Conservation (phyloP, 2,329 filamentous ascomycete genomes). For the Dothistroma pini region DNA sequence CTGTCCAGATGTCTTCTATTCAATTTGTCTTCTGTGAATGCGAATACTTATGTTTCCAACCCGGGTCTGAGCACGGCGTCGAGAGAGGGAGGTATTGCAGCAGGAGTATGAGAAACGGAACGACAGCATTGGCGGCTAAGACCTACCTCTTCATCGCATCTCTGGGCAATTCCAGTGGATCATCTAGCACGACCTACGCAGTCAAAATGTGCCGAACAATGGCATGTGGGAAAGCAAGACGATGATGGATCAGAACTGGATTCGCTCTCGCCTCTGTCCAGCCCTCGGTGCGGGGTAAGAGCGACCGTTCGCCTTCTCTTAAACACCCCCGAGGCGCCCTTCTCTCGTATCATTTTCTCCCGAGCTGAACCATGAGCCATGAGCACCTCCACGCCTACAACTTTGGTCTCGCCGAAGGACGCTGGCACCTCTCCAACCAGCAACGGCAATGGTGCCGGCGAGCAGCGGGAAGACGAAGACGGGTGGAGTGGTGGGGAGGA, state of each 20-base stretch:
- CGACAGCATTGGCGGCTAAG: background rate
- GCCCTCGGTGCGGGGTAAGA: constrained; percentile 16
- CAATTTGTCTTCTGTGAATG: background rate
- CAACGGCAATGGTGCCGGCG: constrained; percentile 16
- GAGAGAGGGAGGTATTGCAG: background rate
- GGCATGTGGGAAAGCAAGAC: background rate
- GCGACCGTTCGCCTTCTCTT: constrained; percentile 6
- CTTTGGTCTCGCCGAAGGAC: constrained; percentile 19
- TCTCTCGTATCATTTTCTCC: constrained; percentile 13
- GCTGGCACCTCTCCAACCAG: constrained; percentile 19
- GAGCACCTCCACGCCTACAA: constrained; percentile 8
- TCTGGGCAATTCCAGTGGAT: constrained; percentile 3
- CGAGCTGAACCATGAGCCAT: constrained; percentile 15
- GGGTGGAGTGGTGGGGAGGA: constrained; percentile 41
- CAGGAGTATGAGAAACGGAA: background rate
- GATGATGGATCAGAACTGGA: constrained; percentile 2
- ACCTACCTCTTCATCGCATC: constrained; percentile 3
- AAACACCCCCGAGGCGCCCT: constrained; percentile 5
- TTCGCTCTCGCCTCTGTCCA: constrained; percentile 5
- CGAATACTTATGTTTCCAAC: background rate
- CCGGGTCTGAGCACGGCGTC: background rate
- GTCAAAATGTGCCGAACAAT: constrained; percentile 9
- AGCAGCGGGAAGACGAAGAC: constrained; percentile 30
- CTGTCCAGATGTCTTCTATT: background rate
- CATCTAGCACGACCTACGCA: constrained; percentile 3